Evolutionary conservation across 768 basidiomycete genomes (phyloP).

Genomic region (Mycena albidolilacea): DNA sequence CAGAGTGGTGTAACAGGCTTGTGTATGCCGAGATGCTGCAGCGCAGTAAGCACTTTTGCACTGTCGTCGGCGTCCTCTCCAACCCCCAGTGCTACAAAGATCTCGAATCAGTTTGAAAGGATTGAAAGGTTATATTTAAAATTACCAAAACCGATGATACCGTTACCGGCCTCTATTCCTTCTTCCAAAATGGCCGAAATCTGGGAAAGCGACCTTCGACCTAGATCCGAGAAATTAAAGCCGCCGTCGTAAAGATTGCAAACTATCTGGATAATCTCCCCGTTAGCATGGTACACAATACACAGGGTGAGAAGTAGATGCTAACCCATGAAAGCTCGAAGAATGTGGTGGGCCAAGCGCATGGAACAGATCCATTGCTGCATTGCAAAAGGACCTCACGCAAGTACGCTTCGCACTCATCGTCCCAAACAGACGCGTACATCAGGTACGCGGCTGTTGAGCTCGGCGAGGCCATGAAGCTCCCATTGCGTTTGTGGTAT

Average conservation of each 20-base stretch:
- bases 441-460: slow-evolving; percentile 2
- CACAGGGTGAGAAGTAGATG: background rate
- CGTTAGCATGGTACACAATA: background rate
- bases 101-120: background rate
- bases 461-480: background rate
- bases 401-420: slow-evolving; percentile 5
- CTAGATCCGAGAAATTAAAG: background rate
- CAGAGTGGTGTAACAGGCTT: background rate
- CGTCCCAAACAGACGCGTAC: slow-evolving; percentile 7
- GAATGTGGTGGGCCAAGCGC: slow-evolving; percentile 1
- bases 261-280: background rate
- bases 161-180: background rate
- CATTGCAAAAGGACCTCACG: background rate
- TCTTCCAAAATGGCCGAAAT: background rate
- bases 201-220: background rate
- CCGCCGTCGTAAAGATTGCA: slow-evolving; percentile 7
- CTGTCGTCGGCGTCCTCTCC: slow-evolving; percentile 5
- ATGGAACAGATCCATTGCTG: background rate
- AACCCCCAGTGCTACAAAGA: background rate
- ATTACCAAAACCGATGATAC: background rate
- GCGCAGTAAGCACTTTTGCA: slow-evolving; percentile 2
- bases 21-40: background rate
- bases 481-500: background rate
- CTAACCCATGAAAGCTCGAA: slow-evolving; percentile 7
- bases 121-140: background rate